Evolutionary conservation across 768 basidiomycete genomes (phyloP).

Genomic region (Daedaleopsis sinensis): DNA sequence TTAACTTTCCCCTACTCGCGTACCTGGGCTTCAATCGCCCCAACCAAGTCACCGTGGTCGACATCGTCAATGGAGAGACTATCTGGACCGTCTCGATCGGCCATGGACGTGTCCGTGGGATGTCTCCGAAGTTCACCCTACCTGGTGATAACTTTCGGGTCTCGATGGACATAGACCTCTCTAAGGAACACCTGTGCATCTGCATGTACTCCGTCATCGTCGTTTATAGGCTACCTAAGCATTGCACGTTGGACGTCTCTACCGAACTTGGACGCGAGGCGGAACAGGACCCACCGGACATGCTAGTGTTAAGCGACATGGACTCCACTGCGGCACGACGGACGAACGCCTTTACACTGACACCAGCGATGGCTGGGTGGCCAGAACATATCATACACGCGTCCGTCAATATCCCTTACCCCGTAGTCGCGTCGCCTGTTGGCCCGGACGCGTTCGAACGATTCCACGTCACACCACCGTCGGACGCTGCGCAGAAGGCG

Average conservation of each 20-base stretch:
- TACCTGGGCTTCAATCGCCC: constrained; percentile 11
- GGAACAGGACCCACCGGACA: neutral
- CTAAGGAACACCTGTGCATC: constrained; percentile 14
- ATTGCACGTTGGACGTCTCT: neutral
- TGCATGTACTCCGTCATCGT: constrained; percentile 22
- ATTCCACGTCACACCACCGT: constrained; percentile 9
- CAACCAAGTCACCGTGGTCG: constrained; percentile 19
- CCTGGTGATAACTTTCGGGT: constrained; percentile 4
- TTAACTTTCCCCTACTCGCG: constrained; percentile 18
- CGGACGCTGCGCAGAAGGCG: neutral
- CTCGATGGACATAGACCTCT: constrained; percentile 24
- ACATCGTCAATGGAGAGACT: constrained; percentile 15
- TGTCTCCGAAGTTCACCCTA: constrained; percentile 8
- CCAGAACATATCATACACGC: neutral
- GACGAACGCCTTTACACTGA: constrained; percentile 6
- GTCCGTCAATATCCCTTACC: neutral
- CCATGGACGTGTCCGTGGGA: constrained; percentile 6
- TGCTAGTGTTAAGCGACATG: constrained; percentile 18
- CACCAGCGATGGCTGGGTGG: neutral
- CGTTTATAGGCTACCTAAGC: constrained; percentile 6
- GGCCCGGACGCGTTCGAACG: constrained; percentile 21
- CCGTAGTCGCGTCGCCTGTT: constrained; percentile 2
- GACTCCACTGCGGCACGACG: constrained; percentile 12
- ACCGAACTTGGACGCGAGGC: neutral
- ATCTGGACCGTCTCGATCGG: constrained; percentile 15